These are phyloP conservation scores for Amanita rubescens DNA, from an alignment of 768 basidiomycete genomes.

Conservation along the genomic window DNA sequence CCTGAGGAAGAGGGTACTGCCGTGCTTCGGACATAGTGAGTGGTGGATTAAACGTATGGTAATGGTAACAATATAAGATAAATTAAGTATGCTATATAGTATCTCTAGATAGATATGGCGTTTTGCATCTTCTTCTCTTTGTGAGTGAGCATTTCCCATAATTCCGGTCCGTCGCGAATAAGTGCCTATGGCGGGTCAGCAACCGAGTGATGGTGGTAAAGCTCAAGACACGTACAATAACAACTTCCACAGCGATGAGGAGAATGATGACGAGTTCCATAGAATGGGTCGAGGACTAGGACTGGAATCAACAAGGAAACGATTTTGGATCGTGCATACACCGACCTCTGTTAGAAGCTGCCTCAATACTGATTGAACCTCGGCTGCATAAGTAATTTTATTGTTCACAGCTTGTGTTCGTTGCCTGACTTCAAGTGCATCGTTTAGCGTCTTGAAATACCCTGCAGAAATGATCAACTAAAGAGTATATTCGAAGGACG, in stretches of 20 bases:
- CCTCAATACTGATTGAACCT: conserved; percentile 83
- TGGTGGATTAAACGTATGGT: neutral
- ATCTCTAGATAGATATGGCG: neutral
- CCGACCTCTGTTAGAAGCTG: conserved; percentile 82
- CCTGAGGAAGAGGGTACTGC: conserved; percentile 42
- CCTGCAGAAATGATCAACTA: conserved; percentile 28
- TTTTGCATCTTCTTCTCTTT: conserved; percentile 16
- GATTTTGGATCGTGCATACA: neutral
- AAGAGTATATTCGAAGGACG: neutral
- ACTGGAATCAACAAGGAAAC: conserved; percentile 4
- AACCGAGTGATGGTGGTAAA: conserved; percentile 1
- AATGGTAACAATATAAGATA: too few relatives aligned
- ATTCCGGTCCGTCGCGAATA: conserved; percentile 72
- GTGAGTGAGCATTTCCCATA: conserved; percentile 51
- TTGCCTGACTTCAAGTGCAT: conserved; percentile 80
- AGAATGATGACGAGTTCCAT: conserved; percentile 96
- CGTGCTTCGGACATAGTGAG: conserved; percentile 16
- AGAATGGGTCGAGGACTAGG: conserved; percentile 76
- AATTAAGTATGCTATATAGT: too few relatives aligned
- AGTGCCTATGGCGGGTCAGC: conserved; percentile 40
- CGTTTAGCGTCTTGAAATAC: conserved; percentile 78
- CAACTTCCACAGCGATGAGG: conserved; percentile 92
- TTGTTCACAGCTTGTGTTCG: conserved; percentile 81
- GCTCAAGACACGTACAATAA: conserved; percentile 53
- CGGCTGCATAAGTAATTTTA: conserved; percentile 87